Evolutionary conservation across 1,284 basidiomycete species (phyloP).

Genomic region (Microbotryum intermedium): DNA sequence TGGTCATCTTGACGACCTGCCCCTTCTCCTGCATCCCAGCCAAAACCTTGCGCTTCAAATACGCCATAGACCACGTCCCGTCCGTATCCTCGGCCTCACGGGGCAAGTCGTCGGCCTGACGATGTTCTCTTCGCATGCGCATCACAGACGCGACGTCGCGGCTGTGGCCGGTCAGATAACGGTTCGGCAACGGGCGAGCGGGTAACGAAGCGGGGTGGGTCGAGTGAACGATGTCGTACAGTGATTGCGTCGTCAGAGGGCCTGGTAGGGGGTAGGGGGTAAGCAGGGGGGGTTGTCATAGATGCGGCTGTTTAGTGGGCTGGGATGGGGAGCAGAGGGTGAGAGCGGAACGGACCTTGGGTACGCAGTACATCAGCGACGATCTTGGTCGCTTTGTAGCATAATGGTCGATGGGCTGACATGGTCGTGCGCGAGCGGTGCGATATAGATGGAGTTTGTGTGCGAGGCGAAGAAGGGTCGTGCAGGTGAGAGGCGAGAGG

Average conservation of each 20-base stretch:
- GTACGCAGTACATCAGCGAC: neutral
- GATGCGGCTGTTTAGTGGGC: too few species aligned
- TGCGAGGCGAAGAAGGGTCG: too few species aligned
- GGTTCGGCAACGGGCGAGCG: neutral
- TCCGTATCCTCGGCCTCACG: neutral
- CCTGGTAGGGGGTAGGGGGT: neutral
- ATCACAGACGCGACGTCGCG: neutral
- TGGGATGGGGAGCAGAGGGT: neutral
- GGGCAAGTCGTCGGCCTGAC: neutral
- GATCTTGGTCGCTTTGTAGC: neutral
- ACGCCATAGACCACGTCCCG: constrained; percentile 2
- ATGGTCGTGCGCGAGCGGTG: too few species aligned
- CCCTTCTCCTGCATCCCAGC: neutral
- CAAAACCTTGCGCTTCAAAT: constrained; percentile 10
- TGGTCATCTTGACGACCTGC: constrained; percentile 8
- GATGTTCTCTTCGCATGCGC: neutral
- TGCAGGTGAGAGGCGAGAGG: too few species aligned
- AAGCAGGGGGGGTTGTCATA: too few species aligned
- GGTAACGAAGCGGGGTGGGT: neutral
- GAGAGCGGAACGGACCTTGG: neutral
- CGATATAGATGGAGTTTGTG: too few species aligned
- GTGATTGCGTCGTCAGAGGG: constrained; percentile 1
- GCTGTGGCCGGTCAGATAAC: neutral
- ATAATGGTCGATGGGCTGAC: too few species aligned
- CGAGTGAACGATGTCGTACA: constrained; percentile 7